Evolutionary conservation across 768 basidiomycete genomes (phyloP).

Genomic region (Candolleomyces efflorescens): DNA sequence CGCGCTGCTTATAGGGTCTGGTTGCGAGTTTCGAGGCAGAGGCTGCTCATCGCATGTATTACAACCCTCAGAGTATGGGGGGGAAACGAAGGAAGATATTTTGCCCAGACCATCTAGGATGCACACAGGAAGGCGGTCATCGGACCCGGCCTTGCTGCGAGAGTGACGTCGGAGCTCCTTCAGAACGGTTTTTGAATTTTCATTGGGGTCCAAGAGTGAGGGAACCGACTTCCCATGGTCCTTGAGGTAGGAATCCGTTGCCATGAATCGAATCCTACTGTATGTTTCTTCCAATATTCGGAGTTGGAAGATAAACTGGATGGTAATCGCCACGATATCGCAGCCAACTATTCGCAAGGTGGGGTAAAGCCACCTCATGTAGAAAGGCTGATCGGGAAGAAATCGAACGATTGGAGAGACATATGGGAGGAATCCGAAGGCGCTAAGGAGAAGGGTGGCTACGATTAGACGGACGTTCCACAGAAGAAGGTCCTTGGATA

Average conservation of each 20-base stretch:
- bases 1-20: no score
- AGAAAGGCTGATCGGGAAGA: not conserved
- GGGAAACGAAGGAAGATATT: not conserved
- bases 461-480: constrained; percentile 1
- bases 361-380: not conserved
- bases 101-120: not conserved
- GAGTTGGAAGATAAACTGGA: constrained; percentile 1
- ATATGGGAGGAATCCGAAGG: not conserved
- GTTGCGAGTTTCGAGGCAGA: no score
- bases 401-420: not conserved
- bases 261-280: not conserved
- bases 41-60: no score
- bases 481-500: not conserved
- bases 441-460: not conserved
- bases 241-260: not conserved
- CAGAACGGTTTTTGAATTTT: not conserved
- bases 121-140: not conserved
- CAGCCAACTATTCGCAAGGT: not conserved
- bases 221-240: not conserved
- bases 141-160: not conserved
- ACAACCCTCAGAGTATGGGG: no score
- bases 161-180: not conserved
- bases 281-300: constrained; percentile 3
- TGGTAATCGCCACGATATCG: not conserved
- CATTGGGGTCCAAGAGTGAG: not conserved